phyloP scores from a whole-genome alignment of 345 rosid species.

The Streptanthus diversifolius region DNA sequence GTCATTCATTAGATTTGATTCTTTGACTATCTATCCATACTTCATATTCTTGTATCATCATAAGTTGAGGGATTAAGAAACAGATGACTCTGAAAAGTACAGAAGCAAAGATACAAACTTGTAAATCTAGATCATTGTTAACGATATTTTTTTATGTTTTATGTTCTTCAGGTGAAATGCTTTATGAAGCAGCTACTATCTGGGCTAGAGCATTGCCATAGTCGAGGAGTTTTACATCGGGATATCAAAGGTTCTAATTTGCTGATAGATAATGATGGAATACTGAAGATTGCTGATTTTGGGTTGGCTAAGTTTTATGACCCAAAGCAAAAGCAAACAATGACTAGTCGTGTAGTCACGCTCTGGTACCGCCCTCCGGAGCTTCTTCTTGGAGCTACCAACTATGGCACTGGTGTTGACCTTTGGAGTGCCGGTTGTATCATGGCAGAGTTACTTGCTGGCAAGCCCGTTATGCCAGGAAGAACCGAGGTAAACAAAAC shows the following conservation, averaged over 20 bases:
- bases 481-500: constrained; percentile 71
- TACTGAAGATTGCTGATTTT: constrained; percentile 83
- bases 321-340: constrained; percentile 52
- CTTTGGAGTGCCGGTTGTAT: constrained; percentile 99
- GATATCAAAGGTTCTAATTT: constrained; percentile 90
- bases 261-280: constrained; percentile 72
- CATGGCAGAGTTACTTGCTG: constrained; percentile 81
- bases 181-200: constrained; percentile 78
- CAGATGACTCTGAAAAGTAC: neutral
- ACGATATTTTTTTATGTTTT: no score
- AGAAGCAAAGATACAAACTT: neutral
- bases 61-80: neutral
- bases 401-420: constrained; percentile 71
- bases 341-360: constrained; percentile 92
- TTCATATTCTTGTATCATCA: neutral
- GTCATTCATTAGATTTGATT: neutral
- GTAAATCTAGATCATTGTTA: neutral
- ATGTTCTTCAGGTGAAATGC: constrained; percentile 65
- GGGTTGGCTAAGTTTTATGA: constrained; percentile 83
- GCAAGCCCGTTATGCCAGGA: constrained; percentile 90
- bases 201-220: constrained; percentile 91
- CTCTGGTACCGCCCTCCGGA: constrained; percentile 98
- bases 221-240: constrained; percentile 72
- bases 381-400: constrained; percentile 86
- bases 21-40: neutral